phyloP scores from a whole-genome alignment of 2,329 filamentous ascomycete genomes.

The Cyclaneusma minus region DNA sequence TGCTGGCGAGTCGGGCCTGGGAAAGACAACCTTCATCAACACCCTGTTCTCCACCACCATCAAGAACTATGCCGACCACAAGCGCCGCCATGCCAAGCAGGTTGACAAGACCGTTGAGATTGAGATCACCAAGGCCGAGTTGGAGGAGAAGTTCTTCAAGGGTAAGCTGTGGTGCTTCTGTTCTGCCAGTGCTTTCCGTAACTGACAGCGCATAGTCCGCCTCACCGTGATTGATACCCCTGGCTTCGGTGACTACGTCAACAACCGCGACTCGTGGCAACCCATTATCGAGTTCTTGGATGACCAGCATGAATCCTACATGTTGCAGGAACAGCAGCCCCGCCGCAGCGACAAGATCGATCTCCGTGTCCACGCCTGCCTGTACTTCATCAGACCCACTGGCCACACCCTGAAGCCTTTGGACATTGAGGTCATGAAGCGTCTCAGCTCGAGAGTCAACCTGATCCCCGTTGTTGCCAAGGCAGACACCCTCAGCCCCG shows the following conservation, averaged over 20 bases:
- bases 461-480: conserved; percentile 97
- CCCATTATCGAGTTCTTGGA: conserved; percentile 99
- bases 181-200: no score
- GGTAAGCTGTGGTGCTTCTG: conserved; percentile 34
- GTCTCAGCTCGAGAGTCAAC: conserved; percentile 94
- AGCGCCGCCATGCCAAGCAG: conserved; percentile 97
- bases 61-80: conserved; percentile 99
- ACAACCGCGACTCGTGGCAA: conserved; percentile 99
- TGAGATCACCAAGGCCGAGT: conserved; percentile 98
- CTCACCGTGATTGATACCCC: conserved; percentile 98
- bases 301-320: conserved; percentile 99
- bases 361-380: conserved; percentile 90
- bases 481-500: conserved; percentile 90
- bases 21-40: conserved; percentile 99
- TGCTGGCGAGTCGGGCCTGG: conserved; percentile 93
- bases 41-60: conserved; percentile 99
- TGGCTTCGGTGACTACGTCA: conserved; percentile 98
- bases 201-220: conserved; percentile 49
- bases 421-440: conserved; percentile 99
- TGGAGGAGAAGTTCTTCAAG: conserved; percentile 99
- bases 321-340: conserved; percentile 99
- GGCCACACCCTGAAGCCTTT: conserved; percentile 97
- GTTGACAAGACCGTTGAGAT: conserved; percentile 99
- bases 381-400: conserved; percentile 98
- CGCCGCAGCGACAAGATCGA: conserved; percentile 98